Evolutionary conservation across 192 early-diverging fungal species (phyloP).

Genomic region (Backusella sp.): DNA sequence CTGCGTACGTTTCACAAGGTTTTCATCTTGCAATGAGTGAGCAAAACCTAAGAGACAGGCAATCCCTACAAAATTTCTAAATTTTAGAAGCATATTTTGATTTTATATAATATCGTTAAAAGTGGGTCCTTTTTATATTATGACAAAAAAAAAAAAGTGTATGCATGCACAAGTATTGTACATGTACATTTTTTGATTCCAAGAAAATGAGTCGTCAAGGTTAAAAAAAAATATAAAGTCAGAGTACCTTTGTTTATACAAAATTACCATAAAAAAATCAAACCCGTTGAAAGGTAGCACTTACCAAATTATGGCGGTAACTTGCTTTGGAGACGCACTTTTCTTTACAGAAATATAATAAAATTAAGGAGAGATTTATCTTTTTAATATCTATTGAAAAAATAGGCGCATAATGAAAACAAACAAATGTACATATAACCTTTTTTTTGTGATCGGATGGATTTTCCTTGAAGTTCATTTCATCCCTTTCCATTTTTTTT

Average conservation of each 20-base stretch:
- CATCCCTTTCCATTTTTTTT: background rate
- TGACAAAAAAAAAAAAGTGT: background rate
- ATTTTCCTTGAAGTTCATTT: too few relatives aligned
- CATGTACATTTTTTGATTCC: background rate
- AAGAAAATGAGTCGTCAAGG: background rate
- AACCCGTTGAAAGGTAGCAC: background rate
- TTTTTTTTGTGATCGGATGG: too few relatives aligned
- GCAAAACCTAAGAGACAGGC: background rate
- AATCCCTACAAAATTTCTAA: background rate
- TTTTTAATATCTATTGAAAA: background rate
- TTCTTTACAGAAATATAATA: background rate
- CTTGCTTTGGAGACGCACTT: too few relatives aligned
- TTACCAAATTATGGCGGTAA: background rate
- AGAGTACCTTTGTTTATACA: background rate
- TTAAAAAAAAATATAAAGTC: background rate
- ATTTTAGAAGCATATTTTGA: background rate
- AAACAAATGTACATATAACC: background rate
- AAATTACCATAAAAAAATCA: background rate
- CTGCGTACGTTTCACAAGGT: constrained; percentile 26
- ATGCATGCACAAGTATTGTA: background rate
- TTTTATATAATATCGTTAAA: background rate
- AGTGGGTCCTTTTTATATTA: background rate
- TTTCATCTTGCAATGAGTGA: background rate
- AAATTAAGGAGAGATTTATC: background rate
- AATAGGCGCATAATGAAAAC: background rate